Evolutionary conservation across 768 basidiomycete species (phyloP), one percentile per base, ranked within the genome.

Genomic region (Russula sp.): DNA sequence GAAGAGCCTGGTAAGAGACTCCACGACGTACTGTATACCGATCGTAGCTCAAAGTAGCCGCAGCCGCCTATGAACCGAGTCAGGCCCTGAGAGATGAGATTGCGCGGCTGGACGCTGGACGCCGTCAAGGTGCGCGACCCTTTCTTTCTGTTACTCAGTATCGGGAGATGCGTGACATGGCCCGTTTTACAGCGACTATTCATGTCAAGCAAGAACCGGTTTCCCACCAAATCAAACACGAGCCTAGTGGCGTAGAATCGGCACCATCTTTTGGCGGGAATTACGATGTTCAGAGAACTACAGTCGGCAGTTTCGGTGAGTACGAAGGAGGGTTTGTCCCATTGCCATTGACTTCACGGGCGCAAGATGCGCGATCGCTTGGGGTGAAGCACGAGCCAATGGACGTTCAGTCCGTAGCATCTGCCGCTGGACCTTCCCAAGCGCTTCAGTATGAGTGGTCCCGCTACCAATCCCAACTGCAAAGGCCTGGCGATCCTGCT

Each of bases 1-100:
- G 40, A 59, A 39, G 54, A 45, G 9, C 39, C 54, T 14, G 42
- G 63, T 64, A 48, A 51, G 63, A n/a, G 51, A 31, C 7, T 22
- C 35, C 22, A 18, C 18, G 34, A 16, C 10, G 16, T 20, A 35
- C 37, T 7, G 16, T 20, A 35, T 39, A 4, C 27, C 13, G 14
- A 51, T 50, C 16, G 27, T 34, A 14, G 20, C 54, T 56, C 16
- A 60, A n/a, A 37, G 58, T 27, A 56, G 31, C 40, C 40, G 37
- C n/a, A n/a, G 32, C 47, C 44, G 59, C 47, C 32, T 52, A 64
- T 60, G 58, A 37, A 8, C 63, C 63, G 18, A 13, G n/a, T 20
- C 63, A 60, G 42, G 58, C 37, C 45, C 35, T 64, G n/a, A 59
- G 58, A 60, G 54, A 60, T 51, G 58, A 64, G n/a, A 64, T 64